Percentiles rank a stretch among this genome's conserved stretches.
phyloP scores from a whole-genome alignment of 2,329 filamentous ascomycete species.

The Penicillium sp. region DNA sequence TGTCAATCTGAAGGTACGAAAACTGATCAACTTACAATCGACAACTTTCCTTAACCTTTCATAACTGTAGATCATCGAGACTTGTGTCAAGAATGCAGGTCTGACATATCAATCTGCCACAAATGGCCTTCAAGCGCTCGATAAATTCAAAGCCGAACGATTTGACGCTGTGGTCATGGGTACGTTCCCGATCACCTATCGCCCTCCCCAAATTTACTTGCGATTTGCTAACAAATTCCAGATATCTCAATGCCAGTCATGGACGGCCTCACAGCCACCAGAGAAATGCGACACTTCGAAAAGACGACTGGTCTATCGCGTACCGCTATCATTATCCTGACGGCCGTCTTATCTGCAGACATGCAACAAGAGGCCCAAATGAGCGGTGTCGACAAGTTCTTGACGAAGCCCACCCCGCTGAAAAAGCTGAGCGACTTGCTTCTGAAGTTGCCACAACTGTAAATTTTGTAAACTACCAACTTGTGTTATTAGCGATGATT shows the following conservation, averaged over 20 bases:
- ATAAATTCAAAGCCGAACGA: conserved; percentile 24
- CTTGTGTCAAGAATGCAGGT: conserved; percentile 24
- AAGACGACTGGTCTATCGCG: conserved; percentile 11
- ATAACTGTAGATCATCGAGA: conserved; percentile 21
- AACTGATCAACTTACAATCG: not conserved
- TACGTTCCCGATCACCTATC: not conserved
- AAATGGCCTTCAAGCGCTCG: conserved; percentile 27
- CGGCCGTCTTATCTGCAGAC: conserved; percentile 35
- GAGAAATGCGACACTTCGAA: conserved; percentile 38
- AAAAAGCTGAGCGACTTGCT: conserved; percentile 27
- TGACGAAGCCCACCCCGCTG: conserved; percentile 39
- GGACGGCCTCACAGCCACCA: conserved; percentile 40
- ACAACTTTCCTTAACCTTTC: not conserved
- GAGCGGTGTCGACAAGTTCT: conserved; percentile 37
- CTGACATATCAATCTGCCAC: conserved; percentile 23
- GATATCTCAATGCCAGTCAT: conserved; percentile 46
- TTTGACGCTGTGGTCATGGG: conserved; percentile 35
- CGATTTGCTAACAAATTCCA: conserved; percentile 14
- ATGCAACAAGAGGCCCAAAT: conserved; percentile 36
- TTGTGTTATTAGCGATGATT: not conserved
- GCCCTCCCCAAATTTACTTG: not conserved
- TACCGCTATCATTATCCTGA: conserved; percentile 35
- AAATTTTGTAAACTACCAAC: not conserved
- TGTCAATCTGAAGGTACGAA: conserved; percentile 44
- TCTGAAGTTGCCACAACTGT: conserved; percentile 10